Percentiles rank a stretch among this genome's conserved stretches.
Conservation (phyloP, 2,329 filamentous ascomycete genomes). For the Aspergillus proliferans region DNA sequence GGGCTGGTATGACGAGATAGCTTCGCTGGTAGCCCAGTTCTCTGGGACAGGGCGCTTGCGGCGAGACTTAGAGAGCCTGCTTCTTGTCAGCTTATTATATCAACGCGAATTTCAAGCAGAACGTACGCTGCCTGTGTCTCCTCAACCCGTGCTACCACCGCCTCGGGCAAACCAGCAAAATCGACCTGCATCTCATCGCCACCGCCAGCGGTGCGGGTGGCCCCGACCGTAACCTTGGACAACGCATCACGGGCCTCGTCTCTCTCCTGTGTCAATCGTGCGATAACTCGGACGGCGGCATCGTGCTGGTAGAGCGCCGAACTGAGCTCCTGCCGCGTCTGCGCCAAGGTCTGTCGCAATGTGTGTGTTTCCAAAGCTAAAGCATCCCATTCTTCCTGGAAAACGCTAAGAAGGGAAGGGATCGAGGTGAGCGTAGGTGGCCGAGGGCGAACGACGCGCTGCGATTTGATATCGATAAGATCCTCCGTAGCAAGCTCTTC, state of each 20-base stretch:
- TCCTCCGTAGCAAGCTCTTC: constrained; percentile 79
- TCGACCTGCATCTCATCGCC: constrained; percentile 89
- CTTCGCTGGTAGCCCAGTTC: constrained; percentile 73
- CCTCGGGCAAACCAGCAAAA: constrained; percentile 65
- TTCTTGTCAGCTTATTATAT: constrained; percentile 15
- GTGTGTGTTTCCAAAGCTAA: constrained; percentile 87
- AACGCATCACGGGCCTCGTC: constrained; percentile 88
- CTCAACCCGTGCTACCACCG: constrained; percentile 66
- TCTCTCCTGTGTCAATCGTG: constrained; percentile 78
- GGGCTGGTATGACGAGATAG: constrained; percentile 56
- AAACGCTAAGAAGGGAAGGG: constrained; percentile 83
- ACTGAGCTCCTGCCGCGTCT: constrained; percentile 87
- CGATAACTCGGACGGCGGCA: constrained; percentile 92
- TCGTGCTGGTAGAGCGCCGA: constrained; percentile 95
- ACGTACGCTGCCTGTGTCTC: constrained; percentile 72
- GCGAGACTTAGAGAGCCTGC: constrained; percentile 75
- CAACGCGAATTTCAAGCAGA: background rate
- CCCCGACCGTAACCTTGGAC: constrained; percentile 72
- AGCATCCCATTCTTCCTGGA: constrained; percentile 98
- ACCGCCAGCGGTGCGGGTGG: constrained; percentile 43
- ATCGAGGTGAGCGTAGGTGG: constrained; percentile 94
- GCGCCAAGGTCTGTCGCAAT: constrained; percentile 77
- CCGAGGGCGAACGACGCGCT: constrained; percentile 76
- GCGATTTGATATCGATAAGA: constrained; percentile 77
- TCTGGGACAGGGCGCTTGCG: constrained; percentile 83